Evolutionary conservation across 2,329 filamentous ascomycete species (phyloP).

Genomic region (Albifimbria verrucaria): DNA sequence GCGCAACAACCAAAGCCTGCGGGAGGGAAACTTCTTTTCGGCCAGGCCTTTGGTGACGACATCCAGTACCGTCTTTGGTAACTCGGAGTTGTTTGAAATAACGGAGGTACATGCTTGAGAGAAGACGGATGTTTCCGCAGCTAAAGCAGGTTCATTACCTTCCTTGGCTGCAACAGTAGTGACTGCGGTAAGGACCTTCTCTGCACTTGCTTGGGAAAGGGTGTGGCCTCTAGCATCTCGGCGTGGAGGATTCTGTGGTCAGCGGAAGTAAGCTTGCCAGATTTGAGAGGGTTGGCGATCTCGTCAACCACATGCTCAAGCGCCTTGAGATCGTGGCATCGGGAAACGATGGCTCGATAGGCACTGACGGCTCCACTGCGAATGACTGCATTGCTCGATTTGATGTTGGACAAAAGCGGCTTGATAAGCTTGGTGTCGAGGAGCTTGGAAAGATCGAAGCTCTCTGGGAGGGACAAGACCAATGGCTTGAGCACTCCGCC

Average conservation of each 20-base stretch:
- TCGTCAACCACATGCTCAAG: slow-evolving; percentile 73
- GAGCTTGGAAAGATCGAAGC: slow-evolving; percentile 73
- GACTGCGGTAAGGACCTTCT: slow-evolving; percentile 64
- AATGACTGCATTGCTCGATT: slow-evolving; percentile 79
- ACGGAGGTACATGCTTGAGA: slow-evolving; percentile 61
- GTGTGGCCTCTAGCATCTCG: slow-evolving; percentile 69
- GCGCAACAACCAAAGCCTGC: slow-evolving; percentile 76
- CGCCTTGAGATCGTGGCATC: slow-evolving; percentile 53
- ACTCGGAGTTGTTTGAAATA: slow-evolving; percentile 55
- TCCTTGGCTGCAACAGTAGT: slow-evolving; percentile 74
- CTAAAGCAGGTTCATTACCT: slow-evolving; percentile 79
- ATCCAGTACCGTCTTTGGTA: slow-evolving; percentile 67
- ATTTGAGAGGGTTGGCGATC: slow-evolving; percentile 73
- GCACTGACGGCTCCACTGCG: slow-evolving; percentile 72
- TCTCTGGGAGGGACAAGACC: slow-evolving; percentile 63
- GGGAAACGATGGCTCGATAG: slow-evolving; percentile 66
- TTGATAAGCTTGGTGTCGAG: slow-evolving; percentile 74
- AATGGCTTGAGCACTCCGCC: slow-evolving; percentile 74
- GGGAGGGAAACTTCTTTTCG: slow-evolving; percentile 78
- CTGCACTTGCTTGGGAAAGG: slow-evolving; percentile 60
- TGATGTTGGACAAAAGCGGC: slow-evolving; percentile 83
- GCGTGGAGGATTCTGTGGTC: slow-evolving; percentile 83
- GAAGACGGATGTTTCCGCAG: slow-evolving; percentile 71
- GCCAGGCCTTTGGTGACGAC: slow-evolving; percentile 74
- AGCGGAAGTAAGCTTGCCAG: slow-evolving; percentile 76